phyloP scores from a whole-genome alignment of 163 green algal genomes.

The Chloroidium sp. region DNA sequence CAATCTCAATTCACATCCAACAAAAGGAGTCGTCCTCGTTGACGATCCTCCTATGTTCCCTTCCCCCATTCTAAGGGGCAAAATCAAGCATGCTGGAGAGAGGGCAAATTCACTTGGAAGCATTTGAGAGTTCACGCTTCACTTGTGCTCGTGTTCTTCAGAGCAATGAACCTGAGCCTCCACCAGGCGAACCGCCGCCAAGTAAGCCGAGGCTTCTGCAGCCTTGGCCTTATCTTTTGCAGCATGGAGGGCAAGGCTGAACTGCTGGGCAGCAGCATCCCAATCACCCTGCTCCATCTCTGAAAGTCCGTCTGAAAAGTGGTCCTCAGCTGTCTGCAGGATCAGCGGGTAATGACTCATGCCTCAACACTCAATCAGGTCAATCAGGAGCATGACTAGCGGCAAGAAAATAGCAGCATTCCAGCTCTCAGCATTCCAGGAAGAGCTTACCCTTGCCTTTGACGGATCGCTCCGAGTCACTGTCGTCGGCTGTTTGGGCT shows the following conservation, averaged over 20 bases:
- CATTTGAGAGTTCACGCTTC: not conserved
- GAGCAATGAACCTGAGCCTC: slow-evolving; percentile 7
- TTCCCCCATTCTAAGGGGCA: too few species aligned
- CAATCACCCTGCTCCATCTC: slow-evolving; percentile 23
- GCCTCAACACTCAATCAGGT: not conserved
- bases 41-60: too few species aligned
- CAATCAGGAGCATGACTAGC: too few species aligned
- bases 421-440: not conserved
- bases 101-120: not conserved
- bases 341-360: not conserved
- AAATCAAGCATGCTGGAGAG: too few species aligned
- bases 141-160: not conserved
- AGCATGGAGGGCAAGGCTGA: slow-evolving; percentile 9
- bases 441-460: not conserved
- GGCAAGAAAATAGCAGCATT: too few species aligned
- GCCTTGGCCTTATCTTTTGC: not conserved
- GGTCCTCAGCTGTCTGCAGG: not conserved
- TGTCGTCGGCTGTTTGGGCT: not conserved
- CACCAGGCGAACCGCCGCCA: slow-evolving; percentile 19
- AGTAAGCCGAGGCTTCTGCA: slow-evolving; percentile 8
- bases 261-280: slow-evolving; percentile 6
- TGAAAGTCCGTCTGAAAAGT: not conserved
- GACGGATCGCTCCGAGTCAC: not conserved
- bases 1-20: not conserved
- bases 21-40: not conserved